Evolutionary conservation across 1,139 yeast species (phyloP).

Genomic region (Wickerhamiella infanticola): DNA sequence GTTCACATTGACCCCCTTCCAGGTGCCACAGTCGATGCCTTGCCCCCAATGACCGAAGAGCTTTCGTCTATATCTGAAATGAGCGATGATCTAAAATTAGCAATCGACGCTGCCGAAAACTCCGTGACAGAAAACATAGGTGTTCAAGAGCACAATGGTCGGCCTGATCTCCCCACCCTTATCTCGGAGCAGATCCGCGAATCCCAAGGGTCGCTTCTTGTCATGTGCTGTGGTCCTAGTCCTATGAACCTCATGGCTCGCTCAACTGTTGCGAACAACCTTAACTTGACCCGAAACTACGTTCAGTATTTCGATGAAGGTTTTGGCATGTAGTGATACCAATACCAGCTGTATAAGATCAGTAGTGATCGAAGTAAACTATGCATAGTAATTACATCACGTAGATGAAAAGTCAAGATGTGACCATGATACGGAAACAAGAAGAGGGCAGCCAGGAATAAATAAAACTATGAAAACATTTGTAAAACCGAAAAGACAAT

Average conservation of each 20-base stretch:
- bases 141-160: not conserved
- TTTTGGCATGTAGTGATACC: constrained; percentile 21
- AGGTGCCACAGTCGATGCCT: not conserved
- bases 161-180: not conserved
- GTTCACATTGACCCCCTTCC: constrained; percentile 17
- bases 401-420: too few relatives aligned
- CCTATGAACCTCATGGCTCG: constrained; percentile 27
- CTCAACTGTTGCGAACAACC: constrained; percentile 14
- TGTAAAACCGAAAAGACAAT: constrained; percentile 22
- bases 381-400: too few relatives aligned
- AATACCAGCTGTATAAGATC: too few relatives aligned
- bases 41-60: not conserved
- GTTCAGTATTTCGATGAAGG: constrained; percentile 30
- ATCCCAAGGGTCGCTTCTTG: constrained; percentile 22
- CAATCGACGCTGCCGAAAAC: not conserved
- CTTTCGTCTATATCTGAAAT: not conserved
- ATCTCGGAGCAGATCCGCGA: constrained; percentile 15
- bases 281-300: constrained; percentile 16
- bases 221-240: constrained; percentile 32
- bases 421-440: too few relatives aligned
- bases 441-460: too few relatives aligned
- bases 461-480: constrained; percentile 3
- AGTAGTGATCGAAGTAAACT: too few relatives aligned
- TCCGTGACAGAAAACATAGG: not conserved
- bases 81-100: not conserved